Conservation (phyloP, 208 protist genomes). For the Porcisia hertigi region DNA sequence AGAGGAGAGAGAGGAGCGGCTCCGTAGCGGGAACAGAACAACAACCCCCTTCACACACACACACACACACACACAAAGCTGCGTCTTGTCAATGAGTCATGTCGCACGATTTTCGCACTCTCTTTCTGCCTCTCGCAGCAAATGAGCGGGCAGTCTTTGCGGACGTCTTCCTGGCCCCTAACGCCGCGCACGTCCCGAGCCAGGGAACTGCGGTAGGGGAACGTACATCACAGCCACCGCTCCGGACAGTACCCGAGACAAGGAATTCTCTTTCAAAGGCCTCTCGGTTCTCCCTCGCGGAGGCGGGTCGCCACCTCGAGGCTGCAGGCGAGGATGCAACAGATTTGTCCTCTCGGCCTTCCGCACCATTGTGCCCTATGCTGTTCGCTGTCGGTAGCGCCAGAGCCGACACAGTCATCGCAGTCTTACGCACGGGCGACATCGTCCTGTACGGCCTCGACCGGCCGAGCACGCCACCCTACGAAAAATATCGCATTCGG, state of each 20-base stretch:
- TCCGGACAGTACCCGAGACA: background rate
- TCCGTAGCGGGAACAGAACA: background rate
- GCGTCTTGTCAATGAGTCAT: background rate
- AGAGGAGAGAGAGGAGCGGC: background rate
- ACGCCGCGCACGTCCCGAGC: slow-evolving; percentile 1
- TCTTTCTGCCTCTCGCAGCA: slow-evolving; percentile 32
- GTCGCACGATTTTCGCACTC: slow-evolving; percentile 19
- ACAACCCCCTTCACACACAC: background rate
- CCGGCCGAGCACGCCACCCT: slow-evolving; percentile 33
- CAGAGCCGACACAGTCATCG: slow-evolving; percentile 44
- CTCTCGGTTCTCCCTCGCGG: slow-evolving; percentile 21
- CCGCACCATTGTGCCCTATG: slow-evolving; percentile 16
- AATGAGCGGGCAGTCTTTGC: slow-evolving; percentile 38
- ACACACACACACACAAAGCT: background rate
- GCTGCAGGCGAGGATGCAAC: background rate
- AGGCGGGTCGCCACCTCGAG: background rate
- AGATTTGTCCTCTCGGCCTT: background rate
- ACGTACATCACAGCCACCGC: background rate
- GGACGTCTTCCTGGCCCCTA: slow-evolving; percentile 21
- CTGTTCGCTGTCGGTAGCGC: slow-evolving; percentile 53
- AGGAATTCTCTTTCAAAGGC: background rate
- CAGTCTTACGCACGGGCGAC: slow-evolving; percentile 48
- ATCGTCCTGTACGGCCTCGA: slow-evolving; percentile 59
- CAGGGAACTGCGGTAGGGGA: slow-evolving; percentile 21
- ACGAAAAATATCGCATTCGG: slow-evolving; percentile 45